Base-by-base conservation (phyloP, 2,329 filamentous ascomycete species). In the Ophiostoma quercus region DNA sequence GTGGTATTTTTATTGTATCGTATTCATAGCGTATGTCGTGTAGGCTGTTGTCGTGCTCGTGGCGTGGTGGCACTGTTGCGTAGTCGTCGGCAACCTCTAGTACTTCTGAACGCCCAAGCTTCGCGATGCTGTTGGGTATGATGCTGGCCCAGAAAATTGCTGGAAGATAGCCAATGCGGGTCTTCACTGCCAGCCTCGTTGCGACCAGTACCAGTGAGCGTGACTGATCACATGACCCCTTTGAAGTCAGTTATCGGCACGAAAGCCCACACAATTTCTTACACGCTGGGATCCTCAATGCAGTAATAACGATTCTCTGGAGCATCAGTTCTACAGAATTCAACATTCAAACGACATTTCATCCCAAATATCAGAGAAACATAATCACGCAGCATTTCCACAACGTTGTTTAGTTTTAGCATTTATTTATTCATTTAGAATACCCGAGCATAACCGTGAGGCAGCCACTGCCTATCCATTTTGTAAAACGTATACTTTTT, bases 391-490 rank as follows among this genome's bases (percentile, higher is more conserved):
- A 19, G 16, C 43, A 47, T 47, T 47, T 19, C 43, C 7, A 8
- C 43, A 19, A 8, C 19, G 25, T 32, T 62, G 25, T 62, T 57
- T 7, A 2, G 32, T 65, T 39, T 65, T 65, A 41, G 62, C 11
- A 39, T 12, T 39, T 65, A 39, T 65, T 65, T 63, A 37, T 39
- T 65, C 34, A 37, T 39, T 65, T 41, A 22, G 62, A 41, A 63
- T 63, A 63, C 60, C 34, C 34, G 62, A 65, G 62, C 62, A 19
- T 37, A 29, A 65, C 32, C 62, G 34, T 16, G 32, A 65, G 62
- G 62, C 62, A 65, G 62, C 62, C 62, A 66, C 65, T 66, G 65
- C 65, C 65, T 47, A 29, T 66, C 65, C 65, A 29, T 66, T 47
- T 41, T 29, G 34, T 41, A 43, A 22, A 66, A 66, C 60, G 60